These are phyloP conservation scores for Blechomonas ayalai DNA, from an alignment of 208 protist genomes.

Conservation along the genomic window DNA sequence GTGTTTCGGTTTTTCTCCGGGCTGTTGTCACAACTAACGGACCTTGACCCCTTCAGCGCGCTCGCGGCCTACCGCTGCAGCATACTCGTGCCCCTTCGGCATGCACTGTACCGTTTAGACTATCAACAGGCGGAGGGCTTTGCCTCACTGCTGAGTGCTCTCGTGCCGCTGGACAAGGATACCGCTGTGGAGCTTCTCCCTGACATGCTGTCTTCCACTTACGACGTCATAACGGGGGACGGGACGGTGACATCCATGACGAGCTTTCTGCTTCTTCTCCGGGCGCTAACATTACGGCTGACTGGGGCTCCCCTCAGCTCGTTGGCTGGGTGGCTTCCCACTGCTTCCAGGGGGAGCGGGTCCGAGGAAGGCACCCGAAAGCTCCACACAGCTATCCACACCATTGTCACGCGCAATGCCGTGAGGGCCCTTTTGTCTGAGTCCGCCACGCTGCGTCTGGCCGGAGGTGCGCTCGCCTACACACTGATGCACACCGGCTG, in stretches of 20 bases:
- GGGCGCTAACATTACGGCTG: slow-evolving; percentile 12
- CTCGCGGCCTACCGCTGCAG: slow-evolving; percentile 14
- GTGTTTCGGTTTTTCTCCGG: slow-evolving; percentile 23
- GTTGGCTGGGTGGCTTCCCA: background rate
- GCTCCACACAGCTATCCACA: slow-evolving; percentile 2
- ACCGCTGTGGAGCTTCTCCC: slow-evolving; percentile 12
- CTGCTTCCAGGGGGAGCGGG: background rate
- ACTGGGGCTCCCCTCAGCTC: background rate
- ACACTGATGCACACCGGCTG: slow-evolving; percentile 9
- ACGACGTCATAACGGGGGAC: slow-evolving; percentile 12
- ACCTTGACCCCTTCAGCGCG: slow-evolving; percentile 31
- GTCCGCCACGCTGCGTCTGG: slow-evolving; percentile 22
- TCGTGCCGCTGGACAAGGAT: slow-evolving; percentile 13
- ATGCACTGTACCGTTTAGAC: slow-evolving; percentile 2
- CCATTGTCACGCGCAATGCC: slow-evolving; percentile 16
- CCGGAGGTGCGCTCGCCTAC: slow-evolving; percentile 20
- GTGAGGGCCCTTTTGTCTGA: slow-evolving; percentile 19
- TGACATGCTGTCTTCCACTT: slow-evolving; percentile 15
- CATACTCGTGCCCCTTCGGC: slow-evolving; percentile 13
- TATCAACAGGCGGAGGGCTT: slow-evolving; percentile 14
- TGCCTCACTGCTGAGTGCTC: slow-evolving; percentile 22
- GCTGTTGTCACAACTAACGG: slow-evolving; percentile 43
- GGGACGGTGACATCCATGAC: background rate
- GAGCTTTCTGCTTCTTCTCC: slow-evolving; percentile 22
- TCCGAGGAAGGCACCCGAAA: slow-evolving; percentile 4